Evolutionary conservation across 208 protist species (phyloP).

Genomic region (Leishmania turanica): DNA sequence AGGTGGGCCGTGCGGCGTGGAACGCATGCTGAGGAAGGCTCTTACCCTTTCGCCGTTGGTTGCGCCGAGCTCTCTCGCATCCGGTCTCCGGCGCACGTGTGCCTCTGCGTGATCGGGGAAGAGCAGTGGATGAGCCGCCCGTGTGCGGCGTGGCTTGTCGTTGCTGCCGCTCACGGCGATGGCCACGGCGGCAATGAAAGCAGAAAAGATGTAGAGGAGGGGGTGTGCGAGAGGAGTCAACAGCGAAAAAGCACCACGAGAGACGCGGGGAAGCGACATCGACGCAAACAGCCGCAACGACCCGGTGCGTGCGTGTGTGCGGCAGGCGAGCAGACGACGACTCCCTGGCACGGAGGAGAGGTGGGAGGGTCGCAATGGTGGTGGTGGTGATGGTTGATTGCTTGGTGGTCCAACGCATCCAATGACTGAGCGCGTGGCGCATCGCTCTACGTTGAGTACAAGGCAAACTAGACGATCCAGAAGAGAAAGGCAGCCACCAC

Average conservation of each 20-base stretch:
- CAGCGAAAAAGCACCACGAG: not conserved
- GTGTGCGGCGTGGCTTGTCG: not conserved
- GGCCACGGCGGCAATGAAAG: not conserved
- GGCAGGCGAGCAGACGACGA: not conserved
- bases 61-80: not conserved
- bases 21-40: not conserved
- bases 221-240: not conserved
- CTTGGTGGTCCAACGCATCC: not conserved
- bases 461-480: not conserved
- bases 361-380: not conserved
- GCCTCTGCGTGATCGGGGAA: not conserved
- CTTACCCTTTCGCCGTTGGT: not conserved
- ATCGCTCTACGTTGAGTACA: not conserved
- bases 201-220: not conserved
- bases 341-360: no score
- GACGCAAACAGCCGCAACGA: not conserved
- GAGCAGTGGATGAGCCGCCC: not conserved
- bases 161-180: not conserved
- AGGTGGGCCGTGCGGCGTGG: slow-evolving; percentile 7
- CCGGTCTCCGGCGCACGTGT: not conserved
- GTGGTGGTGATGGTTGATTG: not conserved
- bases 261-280: not conserved
- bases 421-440: not conserved
- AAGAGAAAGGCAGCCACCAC: not conserved
- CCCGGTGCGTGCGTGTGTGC: not conserved